Percentiles rank a stretch among this genome's conserved stretches.
These are phyloP conservation scores for Claviceps sp. DNA, from an alignment of 2,329 filamentous ascomycete genomes.

Conservation along the genomic window DNA sequence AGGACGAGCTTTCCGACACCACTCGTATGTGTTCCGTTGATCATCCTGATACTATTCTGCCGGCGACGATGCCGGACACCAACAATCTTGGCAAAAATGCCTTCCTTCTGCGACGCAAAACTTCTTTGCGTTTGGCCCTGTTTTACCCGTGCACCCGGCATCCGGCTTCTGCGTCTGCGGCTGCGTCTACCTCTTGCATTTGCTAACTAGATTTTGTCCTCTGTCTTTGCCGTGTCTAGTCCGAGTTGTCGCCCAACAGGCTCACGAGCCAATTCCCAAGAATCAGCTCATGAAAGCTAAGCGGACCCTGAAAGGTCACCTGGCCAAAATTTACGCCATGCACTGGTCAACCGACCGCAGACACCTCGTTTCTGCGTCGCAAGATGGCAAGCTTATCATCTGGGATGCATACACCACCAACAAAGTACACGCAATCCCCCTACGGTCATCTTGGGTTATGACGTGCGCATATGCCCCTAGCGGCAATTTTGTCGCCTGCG, in stretches of 20 bases:
- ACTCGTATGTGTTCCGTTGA: slow-evolving; percentile 57
- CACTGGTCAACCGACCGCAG: slow-evolving; percentile 98
- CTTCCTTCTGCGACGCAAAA: not conserved
- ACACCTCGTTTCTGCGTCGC: slow-evolving; percentile 93
- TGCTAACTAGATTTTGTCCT: slow-evolving; percentile 12
- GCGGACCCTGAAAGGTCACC: slow-evolving; percentile 90
- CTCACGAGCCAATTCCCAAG: slow-evolving; percentile 81
- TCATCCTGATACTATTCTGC: not conserved
- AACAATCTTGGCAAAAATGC: not conserved
- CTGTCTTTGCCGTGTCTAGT: slow-evolving; percentile 39
- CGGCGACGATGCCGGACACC: too few relatives aligned
- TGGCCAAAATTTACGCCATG: slow-evolving; percentile 99
- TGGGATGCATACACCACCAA: slow-evolving; percentile 99
- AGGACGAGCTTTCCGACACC: slow-evolving; percentile 97
- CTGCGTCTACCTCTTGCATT: not conserved
- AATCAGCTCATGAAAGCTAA: slow-evolving; percentile 94
- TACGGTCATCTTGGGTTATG: slow-evolving; percentile 99
- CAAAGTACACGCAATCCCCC: slow-evolving; percentile 96
- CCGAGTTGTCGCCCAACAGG: slow-evolving; percentile 80
- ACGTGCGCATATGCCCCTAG: slow-evolving; percentile 98
- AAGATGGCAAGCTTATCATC: slow-evolving; percentile 98
- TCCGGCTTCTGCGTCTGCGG: too few relatives aligned
- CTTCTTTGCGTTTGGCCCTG: not conserved
- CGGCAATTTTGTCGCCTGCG: slow-evolving; percentile 96
- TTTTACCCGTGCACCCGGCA: not conserved